Percentiles rank a stretch among this genome's conserved stretches.
These are phyloP conservation scores for Neurospora africana DNA, from an alignment of 495 filamentous ascomycete species.

Conservation along the genomic window DNA sequence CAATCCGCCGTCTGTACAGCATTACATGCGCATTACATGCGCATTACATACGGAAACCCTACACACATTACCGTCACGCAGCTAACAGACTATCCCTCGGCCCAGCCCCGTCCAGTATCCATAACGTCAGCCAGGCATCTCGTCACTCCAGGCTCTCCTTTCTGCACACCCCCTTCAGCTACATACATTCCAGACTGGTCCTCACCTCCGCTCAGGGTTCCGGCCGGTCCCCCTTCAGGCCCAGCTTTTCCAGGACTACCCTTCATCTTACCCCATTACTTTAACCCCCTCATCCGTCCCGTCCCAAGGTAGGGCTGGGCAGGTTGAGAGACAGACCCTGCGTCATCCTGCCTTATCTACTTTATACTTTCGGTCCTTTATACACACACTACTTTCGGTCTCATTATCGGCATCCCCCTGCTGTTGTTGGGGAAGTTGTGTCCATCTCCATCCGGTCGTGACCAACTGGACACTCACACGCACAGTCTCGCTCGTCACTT, in stretches of 20 bases:
- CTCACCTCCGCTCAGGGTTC: neutral
- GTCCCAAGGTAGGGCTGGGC: neutral
- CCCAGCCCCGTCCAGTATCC: neutral
- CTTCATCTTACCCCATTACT: neutral
- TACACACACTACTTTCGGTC: neutral
- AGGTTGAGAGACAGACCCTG: neutral
- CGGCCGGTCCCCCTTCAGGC: neutral
- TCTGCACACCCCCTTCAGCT: neutral
- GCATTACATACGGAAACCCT: neutral
- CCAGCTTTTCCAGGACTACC: neutral
- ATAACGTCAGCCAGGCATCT: neutral
- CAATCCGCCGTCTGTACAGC: neutral
- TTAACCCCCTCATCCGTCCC: neutral
- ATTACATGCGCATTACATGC: neutral
- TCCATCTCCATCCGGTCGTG: neutral
- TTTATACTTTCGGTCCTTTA: neutral
- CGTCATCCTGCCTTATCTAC: neutral
- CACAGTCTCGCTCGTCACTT: neutral
- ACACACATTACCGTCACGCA: neutral
- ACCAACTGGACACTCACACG: neutral
- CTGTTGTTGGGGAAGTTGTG: neutral
- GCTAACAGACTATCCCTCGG: neutral
- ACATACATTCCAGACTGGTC: neutral
- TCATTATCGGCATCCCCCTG: neutral
- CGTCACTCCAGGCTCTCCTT: neutral